These are phyloP conservation scores for Penicillium sp. DNA, from an alignment of 2,329 filamentous ascomycete species.

Conservation along the genomic window DNA sequence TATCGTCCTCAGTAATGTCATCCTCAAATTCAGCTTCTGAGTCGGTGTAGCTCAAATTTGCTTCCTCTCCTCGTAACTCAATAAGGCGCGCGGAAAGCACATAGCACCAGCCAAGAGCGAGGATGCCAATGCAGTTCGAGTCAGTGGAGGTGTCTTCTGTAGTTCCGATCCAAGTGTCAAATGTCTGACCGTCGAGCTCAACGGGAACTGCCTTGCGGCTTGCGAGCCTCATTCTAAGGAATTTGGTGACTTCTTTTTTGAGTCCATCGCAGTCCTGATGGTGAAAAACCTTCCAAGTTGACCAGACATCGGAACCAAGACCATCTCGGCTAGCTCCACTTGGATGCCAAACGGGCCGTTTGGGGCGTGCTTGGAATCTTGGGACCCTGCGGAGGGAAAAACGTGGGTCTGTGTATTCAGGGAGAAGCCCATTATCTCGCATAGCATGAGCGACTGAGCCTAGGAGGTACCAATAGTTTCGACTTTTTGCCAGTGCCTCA, in stretches of 20 bases:
- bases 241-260: conserved; percentile 4
- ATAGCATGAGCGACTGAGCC: conserved; percentile 3
- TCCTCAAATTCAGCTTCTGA: neutral
- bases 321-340: too few relatives aligned
- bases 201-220: conserved; percentile 7
- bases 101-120: conserved; percentile 18
- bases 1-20: neutral
- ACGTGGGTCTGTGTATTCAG: conserved; percentile 10
- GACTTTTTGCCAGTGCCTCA: conserved; percentile 11
- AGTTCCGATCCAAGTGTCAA: conserved; percentile 7
- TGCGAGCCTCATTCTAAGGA: conserved; percentile 5
- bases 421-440: conserved; percentile 1
- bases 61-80: conserved; percentile 11
- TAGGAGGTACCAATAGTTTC: conserved; percentile 15
- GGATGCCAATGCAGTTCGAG: conserved; percentile 13
- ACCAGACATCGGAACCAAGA: conserved; percentile 4
- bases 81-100: conserved; percentile 17
- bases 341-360: neutral
- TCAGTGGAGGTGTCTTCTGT: neutral
- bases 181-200: conserved; percentile 4
- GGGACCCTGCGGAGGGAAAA: conserved; percentile 12
- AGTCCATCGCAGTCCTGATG: conserved; percentile 6
- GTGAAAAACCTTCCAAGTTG: conserved; percentile 10
- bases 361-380: conserved; percentile 3
- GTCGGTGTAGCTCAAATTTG: conserved; percentile 12